Conservation (phyloP, 305 asterid species). For the Fraxinus platypoda region DNA sequence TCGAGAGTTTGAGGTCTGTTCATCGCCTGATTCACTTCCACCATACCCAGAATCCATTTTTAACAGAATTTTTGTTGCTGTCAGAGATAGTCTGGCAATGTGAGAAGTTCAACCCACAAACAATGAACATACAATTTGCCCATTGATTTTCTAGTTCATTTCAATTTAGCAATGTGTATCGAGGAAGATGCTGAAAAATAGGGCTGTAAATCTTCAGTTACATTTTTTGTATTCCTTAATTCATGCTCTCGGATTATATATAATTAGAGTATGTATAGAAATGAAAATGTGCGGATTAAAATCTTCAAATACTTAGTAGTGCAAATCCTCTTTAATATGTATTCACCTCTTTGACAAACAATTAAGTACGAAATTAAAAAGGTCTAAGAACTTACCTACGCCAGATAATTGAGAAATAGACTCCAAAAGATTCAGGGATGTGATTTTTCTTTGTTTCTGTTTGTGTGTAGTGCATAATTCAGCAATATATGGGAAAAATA, state of each 20-base stretch:
- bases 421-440: not conserved
- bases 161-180: not conserved
- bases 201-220: not conserved
- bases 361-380: not conserved
- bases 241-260: not conserved
- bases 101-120: not conserved
- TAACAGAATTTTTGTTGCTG: not conserved
- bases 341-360: not conserved
- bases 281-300: not conserved
- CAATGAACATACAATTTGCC: not conserved
- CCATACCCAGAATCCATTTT: constrained; percentile 35
- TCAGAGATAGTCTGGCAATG: not conserved
- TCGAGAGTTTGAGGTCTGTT: constrained; percentile 33
- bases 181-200: not conserved
- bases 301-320: not conserved
- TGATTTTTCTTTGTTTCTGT: not conserved
- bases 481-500: not conserved
- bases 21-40: constrained; percentile 54
- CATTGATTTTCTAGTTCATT: not conserved
- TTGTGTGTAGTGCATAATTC: not conserved
- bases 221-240: not conserved
- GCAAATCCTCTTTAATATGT: not conserved
- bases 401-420: not conserved
- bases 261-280: not conserved
- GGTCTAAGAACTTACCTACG: not conserved